Conservation (phyloP, 768 basidiomycete genomes). For the Zangia roseola region DNA sequence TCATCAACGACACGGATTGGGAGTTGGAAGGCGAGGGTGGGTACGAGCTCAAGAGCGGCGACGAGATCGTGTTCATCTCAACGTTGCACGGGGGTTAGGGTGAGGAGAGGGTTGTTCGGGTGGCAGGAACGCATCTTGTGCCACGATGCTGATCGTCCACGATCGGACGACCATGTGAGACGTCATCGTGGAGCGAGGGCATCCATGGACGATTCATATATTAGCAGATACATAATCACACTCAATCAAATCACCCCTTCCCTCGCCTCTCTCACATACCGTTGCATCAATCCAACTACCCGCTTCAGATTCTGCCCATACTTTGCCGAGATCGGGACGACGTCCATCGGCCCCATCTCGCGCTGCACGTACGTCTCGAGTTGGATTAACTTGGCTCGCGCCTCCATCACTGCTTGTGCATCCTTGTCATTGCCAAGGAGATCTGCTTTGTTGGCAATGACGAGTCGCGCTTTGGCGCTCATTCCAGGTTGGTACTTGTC, state of each 20-base stretch:
- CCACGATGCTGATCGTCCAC: too few relatives aligned
- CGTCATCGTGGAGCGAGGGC: too few relatives aligned
- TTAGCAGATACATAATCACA: neutral
- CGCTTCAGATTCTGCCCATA: slow-evolving; percentile 75
- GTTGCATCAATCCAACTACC: slow-evolving; percentile 65
- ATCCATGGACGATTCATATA: too few relatives aligned
- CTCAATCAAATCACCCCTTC: neutral
- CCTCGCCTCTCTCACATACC: slow-evolving; percentile 58
- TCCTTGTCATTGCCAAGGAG: slow-evolving; percentile 54
- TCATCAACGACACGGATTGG: slow-evolving; percentile 98
- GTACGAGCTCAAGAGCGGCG: slow-evolving; percentile 71
- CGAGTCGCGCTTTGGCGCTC: slow-evolving; percentile 71
- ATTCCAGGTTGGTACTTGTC: slow-evolving; percentile 80
- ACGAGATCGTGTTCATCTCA: slow-evolving; percentile 96
- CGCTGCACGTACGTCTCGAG: slow-evolving; percentile 56
- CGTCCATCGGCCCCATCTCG: slow-evolving; percentile 54
- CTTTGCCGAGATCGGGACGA: slow-evolving; percentile 86
- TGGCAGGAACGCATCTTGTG: too few relatives aligned
- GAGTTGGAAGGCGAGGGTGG: slow-evolving; percentile 94
- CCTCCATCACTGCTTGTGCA: slow-evolving; percentile 47
- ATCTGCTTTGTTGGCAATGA: slow-evolving; percentile 96
- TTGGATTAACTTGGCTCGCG: slow-evolving; percentile 52
- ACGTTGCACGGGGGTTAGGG: slow-evolving; percentile 76
- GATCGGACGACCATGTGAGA: too few relatives aligned
- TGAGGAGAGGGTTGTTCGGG: too few relatives aligned